A percentile compares a stretch with the other conserved stretches of the same genome.
Evolutionary conservation across 2,329 filamentous ascomycete species (phyloP).

Genomic region (Emydomyces testavorans): DNA sequence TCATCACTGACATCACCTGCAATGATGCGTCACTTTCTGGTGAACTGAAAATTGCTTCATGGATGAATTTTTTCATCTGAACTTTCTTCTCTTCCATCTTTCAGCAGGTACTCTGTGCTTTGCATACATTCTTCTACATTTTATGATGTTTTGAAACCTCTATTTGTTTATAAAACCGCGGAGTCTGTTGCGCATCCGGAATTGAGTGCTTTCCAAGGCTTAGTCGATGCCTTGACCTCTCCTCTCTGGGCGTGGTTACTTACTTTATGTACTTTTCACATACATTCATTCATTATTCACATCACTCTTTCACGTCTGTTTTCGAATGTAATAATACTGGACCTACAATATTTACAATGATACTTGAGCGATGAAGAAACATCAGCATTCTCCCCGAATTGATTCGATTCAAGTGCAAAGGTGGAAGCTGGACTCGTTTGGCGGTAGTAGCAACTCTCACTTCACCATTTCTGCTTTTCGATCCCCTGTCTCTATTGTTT

Average conservation of each 20-base stretch:
- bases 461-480: neutral
- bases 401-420: constrained; percentile 20
- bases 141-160: neutral
- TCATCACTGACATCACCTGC: too few relatives aligned
- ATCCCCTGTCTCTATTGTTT: neutral
- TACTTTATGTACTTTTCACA: too few relatives aligned
- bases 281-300: neutral
- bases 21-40: too few relatives aligned
- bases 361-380: constrained; percentile 23
- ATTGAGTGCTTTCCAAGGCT: neutral
- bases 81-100: too few relatives aligned
- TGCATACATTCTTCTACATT: neutral
- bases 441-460: constrained; percentile 20
- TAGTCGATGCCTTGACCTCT: neutral
- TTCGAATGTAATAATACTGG: neutral
- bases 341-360: constrained; percentile 10
- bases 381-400: neutral
- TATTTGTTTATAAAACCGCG: neutral
- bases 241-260: too few relatives aligned
- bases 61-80: too few relatives aligned
- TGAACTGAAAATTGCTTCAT: too few relatives aligned
- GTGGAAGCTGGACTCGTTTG: constrained; percentile 20
- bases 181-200: neutral
- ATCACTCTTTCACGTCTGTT: neutral
- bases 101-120: too few relatives aligned